Conservation (phyloP, 1,284 basidiomycete genomes). For the Vanrija humicola region DNA sequence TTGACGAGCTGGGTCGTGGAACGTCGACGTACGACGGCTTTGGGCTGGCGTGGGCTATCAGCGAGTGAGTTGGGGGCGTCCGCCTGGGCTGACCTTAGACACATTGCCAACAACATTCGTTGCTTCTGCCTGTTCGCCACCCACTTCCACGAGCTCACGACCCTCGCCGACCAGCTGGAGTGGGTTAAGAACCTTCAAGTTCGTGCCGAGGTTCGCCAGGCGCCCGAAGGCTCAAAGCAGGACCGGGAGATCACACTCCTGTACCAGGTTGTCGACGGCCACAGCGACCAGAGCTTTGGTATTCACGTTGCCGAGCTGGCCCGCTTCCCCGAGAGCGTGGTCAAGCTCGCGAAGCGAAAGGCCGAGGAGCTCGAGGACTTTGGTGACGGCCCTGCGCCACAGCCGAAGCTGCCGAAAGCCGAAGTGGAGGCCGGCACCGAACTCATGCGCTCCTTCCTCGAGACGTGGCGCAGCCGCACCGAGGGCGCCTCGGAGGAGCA, state of each 20-base stretch:
- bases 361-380: slow-evolving; percentile 97
- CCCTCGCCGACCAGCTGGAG: slow-evolving; percentile 74
- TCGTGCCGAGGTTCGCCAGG: slow-evolving; percentile 76
- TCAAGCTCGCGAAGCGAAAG: slow-evolving; percentile 90
- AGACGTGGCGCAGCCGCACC: slow-evolving; percentile 60
- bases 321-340: slow-evolving; percentile 90
- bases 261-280: slow-evolving; percentile 91
- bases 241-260: slow-evolving; percentile 86
- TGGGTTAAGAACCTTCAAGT: slow-evolving; percentile 96
- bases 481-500: slow-evolving; percentile 54
- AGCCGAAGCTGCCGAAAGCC: slow-evolving; percentile 56
- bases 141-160: slow-evolving; percentile 96
- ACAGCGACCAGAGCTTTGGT: slow-evolving; percentile 95
- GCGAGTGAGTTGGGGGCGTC: slow-evolving; percentile 60
- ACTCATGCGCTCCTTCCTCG: slow-evolving; percentile 75
- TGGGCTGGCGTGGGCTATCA: slow-evolving; percentile 97
- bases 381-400: slow-evolving; percentile 49
- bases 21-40: slow-evolving; percentile 99
- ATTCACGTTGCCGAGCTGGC: slow-evolving; percentile 97
- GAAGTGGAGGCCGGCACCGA: slow-evolving; percentile 72
- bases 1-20: slow-evolving; percentile 97
- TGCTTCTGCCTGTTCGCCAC: slow-evolving; percentile 96
- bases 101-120: slow-evolving; percentile 86
- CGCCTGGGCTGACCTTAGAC: slow-evolving; percentile 54
- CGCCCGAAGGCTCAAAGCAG: slow-evolving; percentile 54